These are phyloP conservation scores for Arabidopsis arenosa DNA, from an alignment of 345 rosid species.

Conservation along the genomic window DNA sequence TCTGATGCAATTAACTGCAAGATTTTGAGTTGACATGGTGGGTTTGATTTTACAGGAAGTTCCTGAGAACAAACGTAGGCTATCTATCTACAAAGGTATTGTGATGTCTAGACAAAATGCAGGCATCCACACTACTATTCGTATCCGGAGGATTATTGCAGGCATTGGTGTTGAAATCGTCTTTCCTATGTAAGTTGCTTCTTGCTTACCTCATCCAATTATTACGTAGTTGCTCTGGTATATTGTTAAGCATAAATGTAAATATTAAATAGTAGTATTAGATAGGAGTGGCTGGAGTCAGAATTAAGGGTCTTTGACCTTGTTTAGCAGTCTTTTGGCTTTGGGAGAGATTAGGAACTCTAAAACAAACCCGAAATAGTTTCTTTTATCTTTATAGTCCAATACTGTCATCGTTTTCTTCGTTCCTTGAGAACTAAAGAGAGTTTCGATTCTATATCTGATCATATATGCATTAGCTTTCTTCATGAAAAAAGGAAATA, in stretches of 20 bases:
- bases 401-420: neutral
- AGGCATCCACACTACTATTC: constrained; percentile 83
- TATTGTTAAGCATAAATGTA: neutral
- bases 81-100: constrained; percentile 83
- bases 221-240: neutral
- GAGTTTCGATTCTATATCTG: neutral
- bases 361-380: neutral
- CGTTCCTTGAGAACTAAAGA: neutral
- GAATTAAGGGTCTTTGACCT: neutral
- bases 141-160: constrained; percentile 84
- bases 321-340: neutral
- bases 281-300: neutral
- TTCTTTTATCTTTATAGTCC: neutral
- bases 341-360: neutral
- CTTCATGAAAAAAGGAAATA: neutral
- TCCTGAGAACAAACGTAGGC: constrained; percentile 77
- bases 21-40: constrained; percentile 29
- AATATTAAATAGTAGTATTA: neutral
- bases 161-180: constrained; percentile 81
- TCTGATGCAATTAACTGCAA: neutral
- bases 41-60: constrained; percentile 62
- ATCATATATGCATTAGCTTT: neutral
- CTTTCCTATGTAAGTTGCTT: constrained; percentile 59
- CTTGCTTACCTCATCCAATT: neutral
- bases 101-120: constrained; percentile 88